Base-by-base conservation (phyloP, 257 asterid genomes). In the Gentiana macrophylla region DNA sequence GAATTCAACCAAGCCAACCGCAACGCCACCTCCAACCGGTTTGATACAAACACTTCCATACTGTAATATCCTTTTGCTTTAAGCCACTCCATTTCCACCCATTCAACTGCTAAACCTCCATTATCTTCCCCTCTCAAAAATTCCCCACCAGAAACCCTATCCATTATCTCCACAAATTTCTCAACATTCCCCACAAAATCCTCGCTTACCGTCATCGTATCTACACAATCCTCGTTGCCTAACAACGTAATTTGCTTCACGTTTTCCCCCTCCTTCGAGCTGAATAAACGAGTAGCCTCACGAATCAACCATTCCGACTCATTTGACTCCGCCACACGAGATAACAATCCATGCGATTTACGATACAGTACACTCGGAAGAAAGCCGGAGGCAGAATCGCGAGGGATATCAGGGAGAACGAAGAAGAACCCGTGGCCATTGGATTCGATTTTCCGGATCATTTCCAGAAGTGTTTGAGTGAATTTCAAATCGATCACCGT, bases 51-150 rank as follows among this genome's bases (percentile, higher is more conserved):
- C 64, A 84, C 89, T 77, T 79, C 96, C 67, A 84, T 55, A 48
- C 88, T 84, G 72, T 81, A 91, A 72, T 91, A 83, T 49, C 96
- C 98, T 68, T 76, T 91, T 37, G 64, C 81, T 67, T 84, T 87
- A 78, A 91, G 70, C 98, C 98, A 91, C 63, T 68, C 86, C 66
- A 87, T 67, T 78, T 91, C 98, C 74, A 64, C 80, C 98, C 98
- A 90, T 62, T 91, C 94, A 38, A 61, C 70, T 11, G 69, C 77
- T 75, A 84, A 60, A 57, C 77, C 94, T 72, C 73, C 81, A 68
- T 71, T 84, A 52, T 82, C 92, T 8, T 79, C 89, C 13, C 89
- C 96, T 69, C 86, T 74, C 62, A 87, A 74, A 78, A 91, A 91
- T 72, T 67, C 81, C 72, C 94, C 88, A 59, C 72, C 66, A 41